Base-by-base conservation (phyloP, 768 basidiomycete genomes). In the Trametes villosa region DNA sequence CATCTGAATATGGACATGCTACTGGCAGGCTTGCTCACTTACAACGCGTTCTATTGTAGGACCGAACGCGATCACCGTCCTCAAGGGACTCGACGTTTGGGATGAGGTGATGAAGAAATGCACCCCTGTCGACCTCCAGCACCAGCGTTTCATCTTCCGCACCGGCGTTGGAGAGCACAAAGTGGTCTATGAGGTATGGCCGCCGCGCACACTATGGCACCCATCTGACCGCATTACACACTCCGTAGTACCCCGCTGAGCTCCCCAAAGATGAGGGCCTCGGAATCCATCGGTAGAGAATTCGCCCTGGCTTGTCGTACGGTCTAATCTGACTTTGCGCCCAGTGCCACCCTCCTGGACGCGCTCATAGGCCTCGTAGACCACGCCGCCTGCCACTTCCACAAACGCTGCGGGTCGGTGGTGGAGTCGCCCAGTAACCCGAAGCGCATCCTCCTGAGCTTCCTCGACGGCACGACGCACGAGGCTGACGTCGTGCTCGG, bases 401-500 rank as follows among this genome's bases (percentile, higher is more conserved):
- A 80, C 64, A 84, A 83, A 63, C 81, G 82, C 9, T 82, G 81
- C 65, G 71, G 36, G 2, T 22, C 49, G 2, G 42, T 72, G 11
- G 24, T 34, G 3, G 22, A 30, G 9, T 53, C 65, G 2, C 30
- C 51, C 9, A 70, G 72, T 9, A 40, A 57, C 22, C 26, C 57
- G 2, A 72, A 72, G 4, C 62, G 59, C 3, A 9, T 59, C 6
- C 62, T 73, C 11, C 65, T 86, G 4, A 71, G 76, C 27, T 86
- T 86, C 59, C 65, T 76, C 6, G 84, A 86, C 62, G 81, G 80
- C 9, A 80, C 79, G 9, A 74, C 70, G 0, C 71, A 79, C 56
- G 76, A 78, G 61, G 71, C 81, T 4, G 81, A 83, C 55, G 65
- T 84, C 2, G 75, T 86, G 6, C 72, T 86, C 44, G 83, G 81